These are phyloP conservation scores for Akanthomyces dipterigenus DNA, from an alignment of 2,329 filamentous ascomycete species.

Conservation along the genomic window DNA sequence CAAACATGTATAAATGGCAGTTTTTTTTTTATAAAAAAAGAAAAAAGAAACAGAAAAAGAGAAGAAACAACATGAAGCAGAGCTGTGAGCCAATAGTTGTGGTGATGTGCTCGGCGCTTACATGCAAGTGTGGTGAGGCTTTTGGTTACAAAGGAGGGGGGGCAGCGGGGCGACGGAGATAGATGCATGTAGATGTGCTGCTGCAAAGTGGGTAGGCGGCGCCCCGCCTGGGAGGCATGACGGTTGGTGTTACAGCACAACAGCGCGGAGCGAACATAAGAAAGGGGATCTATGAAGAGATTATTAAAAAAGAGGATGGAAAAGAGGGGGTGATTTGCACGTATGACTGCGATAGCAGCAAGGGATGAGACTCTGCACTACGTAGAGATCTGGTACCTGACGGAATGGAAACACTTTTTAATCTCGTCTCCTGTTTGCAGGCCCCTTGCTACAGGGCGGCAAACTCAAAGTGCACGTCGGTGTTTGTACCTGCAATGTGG, in stretches of 20 bases:
- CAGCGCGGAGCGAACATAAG: neutral
- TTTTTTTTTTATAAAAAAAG: too few relatives aligned
- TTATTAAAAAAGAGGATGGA: neutral
- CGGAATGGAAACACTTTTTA: neutral
- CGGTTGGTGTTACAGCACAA: neutral
- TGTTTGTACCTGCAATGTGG: too few relatives aligned
- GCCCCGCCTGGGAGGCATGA: neutral
- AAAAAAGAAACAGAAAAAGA: neutral
- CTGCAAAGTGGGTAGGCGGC: neutral
- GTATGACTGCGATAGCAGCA: neutral
- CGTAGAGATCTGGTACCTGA: neutral
- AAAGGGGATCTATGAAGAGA: too few relatives aligned
- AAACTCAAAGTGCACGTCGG: neutral
- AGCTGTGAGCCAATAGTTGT: neutral
- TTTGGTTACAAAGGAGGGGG: neutral
- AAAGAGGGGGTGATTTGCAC: neutral
- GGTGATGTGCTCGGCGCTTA: neutral
- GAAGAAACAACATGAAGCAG: neutral
- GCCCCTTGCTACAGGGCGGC: conserved; percentile 6
- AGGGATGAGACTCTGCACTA: neutral
- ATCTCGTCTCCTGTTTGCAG: neutral
- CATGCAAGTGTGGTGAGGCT: neutral
- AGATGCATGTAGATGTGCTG: neutral
- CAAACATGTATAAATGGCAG: too few relatives aligned
- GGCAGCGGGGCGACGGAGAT: neutral